Evolutionary conservation across 2,329 filamentous ascomycete genomes (phyloP).

Genomic region (Aspergillus unguis): DNA sequence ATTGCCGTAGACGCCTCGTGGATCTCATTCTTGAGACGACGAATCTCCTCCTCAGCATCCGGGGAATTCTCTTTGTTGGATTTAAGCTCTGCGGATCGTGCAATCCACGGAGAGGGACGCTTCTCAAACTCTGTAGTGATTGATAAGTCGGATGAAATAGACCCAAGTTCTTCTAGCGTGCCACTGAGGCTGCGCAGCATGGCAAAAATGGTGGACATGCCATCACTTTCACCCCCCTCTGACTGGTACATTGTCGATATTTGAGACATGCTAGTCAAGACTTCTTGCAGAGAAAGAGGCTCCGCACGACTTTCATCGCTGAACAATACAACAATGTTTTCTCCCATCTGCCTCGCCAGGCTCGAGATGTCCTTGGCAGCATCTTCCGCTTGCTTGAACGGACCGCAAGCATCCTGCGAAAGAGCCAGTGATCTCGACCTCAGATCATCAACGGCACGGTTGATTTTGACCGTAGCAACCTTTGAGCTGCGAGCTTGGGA

Average conservation of each 20-base stretch:
- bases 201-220: slow-evolving; percentile 65
- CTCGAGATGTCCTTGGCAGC: slow-evolving; percentile 63
- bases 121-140: slow-evolving; percentile 77
- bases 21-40: slow-evolving; percentile 74
- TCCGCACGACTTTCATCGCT: slow-evolving; percentile 69
- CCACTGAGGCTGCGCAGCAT: slow-evolving; percentile 64
- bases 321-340: slow-evolving; percentile 63
- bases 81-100: slow-evolving; percentile 76
- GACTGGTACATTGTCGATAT: slow-evolving; percentile 26
- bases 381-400: slow-evolving; percentile 67
- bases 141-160: slow-evolving; percentile 66
- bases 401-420: slow-evolving; percentile 61
- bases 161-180: slow-evolving; percentile 67
- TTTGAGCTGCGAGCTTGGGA: slow-evolving; percentile 77
- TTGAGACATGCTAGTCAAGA: slow-evolving; percentile 57
- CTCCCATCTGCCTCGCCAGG: slow-evolving; percentile 65
- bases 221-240: slow-evolving; percentile 45
- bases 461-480: slow-evolving; percentile 74
- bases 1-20: slow-evolving; percentile 71
- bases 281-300: slow-evolving; percentile 63
- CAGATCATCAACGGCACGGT: slow-evolving; percentile 73
- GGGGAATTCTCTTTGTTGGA: slow-evolving; percentile 75
- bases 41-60: slow-evolving; percentile 81
- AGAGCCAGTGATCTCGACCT: slow-evolving; percentile 72
- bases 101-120: slow-evolving; percentile 73